Conservation (phyloP, 768 basidiomycete species). For the Mycena chlorophos region DNA sequence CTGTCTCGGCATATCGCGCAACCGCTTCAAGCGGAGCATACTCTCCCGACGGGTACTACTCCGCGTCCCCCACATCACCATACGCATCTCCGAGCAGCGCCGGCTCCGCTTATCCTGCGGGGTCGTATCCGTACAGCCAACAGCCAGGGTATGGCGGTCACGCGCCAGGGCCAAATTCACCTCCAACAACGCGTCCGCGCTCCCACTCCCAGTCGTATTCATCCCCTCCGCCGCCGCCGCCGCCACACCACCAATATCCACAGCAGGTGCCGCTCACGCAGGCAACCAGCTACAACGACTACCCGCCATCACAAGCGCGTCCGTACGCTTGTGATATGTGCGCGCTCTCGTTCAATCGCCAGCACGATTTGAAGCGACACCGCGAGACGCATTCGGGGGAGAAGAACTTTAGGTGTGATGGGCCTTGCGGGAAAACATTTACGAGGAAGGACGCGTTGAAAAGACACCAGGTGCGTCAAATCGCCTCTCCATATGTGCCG, state of each 20-base stretch:
- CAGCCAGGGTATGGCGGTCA: slow-evolving; percentile 24
- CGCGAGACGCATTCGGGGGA: slow-evolving; percentile 84
- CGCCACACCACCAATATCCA: slow-evolving; percentile 33
- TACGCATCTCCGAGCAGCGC: slow-evolving; percentile 27
- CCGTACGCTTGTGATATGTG: slow-evolving; percentile 74
- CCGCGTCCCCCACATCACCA: slow-evolving; percentile 21
- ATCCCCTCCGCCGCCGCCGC: slow-evolving; percentile 22
- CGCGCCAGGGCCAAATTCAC: slow-evolving; percentile 24
- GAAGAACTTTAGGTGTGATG: slow-evolving; percentile 81
- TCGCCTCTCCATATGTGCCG: slow-evolving; percentile 4
- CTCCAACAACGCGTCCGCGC: slow-evolving; percentile 37
- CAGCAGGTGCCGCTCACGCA: slow-evolving; percentile 39
- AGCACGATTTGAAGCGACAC: slow-evolving; percentile 84
- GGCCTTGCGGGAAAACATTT: slow-evolving; percentile 84
- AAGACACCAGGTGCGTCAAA: slow-evolving; percentile 70
- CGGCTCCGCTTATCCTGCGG: too few relatives aligned
- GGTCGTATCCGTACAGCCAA: slow-evolving; percentile 32
- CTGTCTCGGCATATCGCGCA: slow-evolving; percentile 10
- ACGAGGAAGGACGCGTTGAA: slow-evolving; percentile 86
- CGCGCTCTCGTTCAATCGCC: slow-evolving; percentile 79
- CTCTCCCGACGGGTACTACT: slow-evolving; percentile 27
- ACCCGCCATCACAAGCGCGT: slow-evolving; percentile 57
- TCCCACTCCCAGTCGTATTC: slow-evolving; percentile 38
- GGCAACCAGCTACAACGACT: slow-evolving; percentile 44
- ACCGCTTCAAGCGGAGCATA: slow-evolving; percentile 13